phyloP scores from a whole-genome alignment of 2,329 filamentous ascomycete genomes.

The Aspergillus pseudoterreus region DNA sequence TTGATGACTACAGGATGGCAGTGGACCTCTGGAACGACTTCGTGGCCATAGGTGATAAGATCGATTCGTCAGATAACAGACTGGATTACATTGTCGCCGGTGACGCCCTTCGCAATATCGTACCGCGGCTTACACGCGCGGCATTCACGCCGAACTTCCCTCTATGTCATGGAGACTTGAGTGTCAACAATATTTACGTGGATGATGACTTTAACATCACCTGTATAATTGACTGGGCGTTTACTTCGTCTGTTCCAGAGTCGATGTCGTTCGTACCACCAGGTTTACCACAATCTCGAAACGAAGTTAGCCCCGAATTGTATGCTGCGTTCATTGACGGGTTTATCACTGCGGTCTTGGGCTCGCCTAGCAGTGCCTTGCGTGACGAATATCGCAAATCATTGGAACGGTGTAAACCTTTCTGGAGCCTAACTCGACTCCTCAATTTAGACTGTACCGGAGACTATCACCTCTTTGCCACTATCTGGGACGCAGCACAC shows the following conservation, averaged over 20 bases:
- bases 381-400: conserved; percentile 10
- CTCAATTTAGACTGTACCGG: conserved; percentile 16
- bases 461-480: conserved; percentile 17
- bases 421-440: conserved; percentile 17
- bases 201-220: conserved; percentile 32
- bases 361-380: conserved; percentile 3
- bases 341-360: conserved; percentile 4
- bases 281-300: conserved; percentile 20
- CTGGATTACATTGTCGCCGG: conserved; percentile 22
- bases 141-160: conserved; percentile 8
- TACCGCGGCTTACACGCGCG: conserved; percentile 3
- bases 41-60: conserved; percentile 19
- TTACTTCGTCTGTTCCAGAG: conserved; percentile 19
- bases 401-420: conserved; percentile 6
- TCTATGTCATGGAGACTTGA: conserved; percentile 33
- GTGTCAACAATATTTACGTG: conserved; percentile 38
- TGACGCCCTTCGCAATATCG: conserved; percentile 16
- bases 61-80: conserved; percentile 20
- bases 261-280: conserved; percentile 16
- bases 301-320: conserved; percentile 12
- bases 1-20: conserved; percentile 13
- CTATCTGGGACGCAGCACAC: conserved; percentile 10
- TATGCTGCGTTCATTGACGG: conserved; percentile 6
- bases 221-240: conserved; percentile 29
- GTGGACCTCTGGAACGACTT: conserved; percentile 23